Evolutionary conservation across 345 rosid genomes (phyloP), one percentile per base, ranked within the genome.

Genomic region (Geranium brycei): DNA sequence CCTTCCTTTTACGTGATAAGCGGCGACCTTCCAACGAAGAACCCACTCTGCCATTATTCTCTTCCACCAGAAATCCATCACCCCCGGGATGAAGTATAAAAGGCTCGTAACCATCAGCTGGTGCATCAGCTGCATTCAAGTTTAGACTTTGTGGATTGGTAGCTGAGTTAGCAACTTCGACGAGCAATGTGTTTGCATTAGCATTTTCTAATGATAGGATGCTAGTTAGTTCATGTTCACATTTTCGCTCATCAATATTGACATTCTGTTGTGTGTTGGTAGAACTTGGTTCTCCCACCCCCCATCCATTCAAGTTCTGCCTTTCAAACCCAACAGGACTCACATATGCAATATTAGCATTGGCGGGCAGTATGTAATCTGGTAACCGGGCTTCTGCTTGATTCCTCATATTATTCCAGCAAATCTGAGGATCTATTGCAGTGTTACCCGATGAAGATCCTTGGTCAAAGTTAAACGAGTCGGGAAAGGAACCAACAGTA

Each of bases 1-100:
- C 80, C 78, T 89, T 92, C 77, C 98, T 83, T 78, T 92, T 92
- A 75, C 86, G 75, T 55, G 95, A 80, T 32, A 76, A 65, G 56
- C 81, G 92, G 2, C 75, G 81, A 14, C 84, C 87, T 58, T 81
- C 92, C 57, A 67, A 66, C 47, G 86, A 77, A 61, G 80, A 71
- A 65, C 82, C 83, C 0, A 77, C 75, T 69, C 82, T 76, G 64
- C 68, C 76, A 62, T 67, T 77, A 76, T 59, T 79, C 59, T 65
- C 79, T 63, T 73, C 83, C 5, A 51, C 60, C n/a, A 70, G 51
- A 69, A 73, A 82, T 59, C 78, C 81, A 67, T 71, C 67, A 69
- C 64, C 63, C 72, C 83, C 81, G 51, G 80, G 71, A 66, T 81
- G 66, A 51, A 69, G 74, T 2, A 40, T 19, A 47, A 65, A 72